Base-by-base conservation (phyloP, 495 filamentous ascomycete species). In the Sphaerosporella brunnea region DNA sequence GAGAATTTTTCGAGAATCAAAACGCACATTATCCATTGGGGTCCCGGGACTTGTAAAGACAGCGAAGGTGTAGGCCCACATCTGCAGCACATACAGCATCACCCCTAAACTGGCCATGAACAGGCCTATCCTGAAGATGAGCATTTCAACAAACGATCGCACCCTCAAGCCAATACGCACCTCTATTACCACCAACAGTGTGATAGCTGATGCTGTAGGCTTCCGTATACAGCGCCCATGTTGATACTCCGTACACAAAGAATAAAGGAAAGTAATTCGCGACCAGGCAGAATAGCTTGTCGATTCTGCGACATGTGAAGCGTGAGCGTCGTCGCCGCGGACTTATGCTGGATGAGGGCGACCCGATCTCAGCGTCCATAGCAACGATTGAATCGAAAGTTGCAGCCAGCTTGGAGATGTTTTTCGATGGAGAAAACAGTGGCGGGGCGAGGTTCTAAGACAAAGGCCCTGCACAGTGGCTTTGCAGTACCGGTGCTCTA, bases 11-110 rank as follows among this genome's bases (percentile, higher is more conserved):
- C 70, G 34, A 69, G 64, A 1, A 73, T 69, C 1, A 78, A 75
- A 18, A 68, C 44, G 53, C 65, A 51, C 58, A 47, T 46, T 51
- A 23, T 53, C 48, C 2, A 74, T 50, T 3, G 80, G 77, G 13
- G 76, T 79, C 13, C 90, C 90, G 5, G 90, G 86, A 48, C 79
- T 74, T 2, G 81, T 92, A 66, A 96, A 95, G 48, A 97, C 90
- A 47, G 90, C 92, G 30, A 73, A 74, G 8, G 80, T 88, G 63
- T 97, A 97, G 49, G 70, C 84, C 72, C 78, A 79, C 61, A 93
- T 93, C 37, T 87, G 73, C 49, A 93, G 65, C 47, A 77, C 36
- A 62, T 86, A 96, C 41, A 97, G 72, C 15, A 71, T 26, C 45
- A 88, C 59, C 28, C 80, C 85, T 46, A 82, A 54, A n/a, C 34